Evolutionary conservation across 768 basidiomycete species (phyloP), one percentile per base, ranked within the genome.

Genomic region (Dioszegia crocea): DNA sequence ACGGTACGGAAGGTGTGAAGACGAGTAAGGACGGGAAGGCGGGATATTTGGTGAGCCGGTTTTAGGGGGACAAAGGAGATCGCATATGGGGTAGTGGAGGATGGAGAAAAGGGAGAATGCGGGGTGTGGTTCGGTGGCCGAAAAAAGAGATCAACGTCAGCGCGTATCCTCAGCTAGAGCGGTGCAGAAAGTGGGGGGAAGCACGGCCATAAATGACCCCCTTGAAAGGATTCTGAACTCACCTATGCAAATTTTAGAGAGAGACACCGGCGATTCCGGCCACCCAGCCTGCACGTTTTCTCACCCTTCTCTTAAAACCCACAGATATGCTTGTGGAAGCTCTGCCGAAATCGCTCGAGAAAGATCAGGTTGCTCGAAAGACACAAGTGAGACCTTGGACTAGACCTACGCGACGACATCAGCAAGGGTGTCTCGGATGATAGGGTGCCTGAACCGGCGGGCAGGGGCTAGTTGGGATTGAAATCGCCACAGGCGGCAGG

Each of bases 391-490:
- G 47, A 30, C 26, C 27, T 12, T 8, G 21, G 47, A 17, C 26
- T 46, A 46, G 24, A 46, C 29, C 47, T 48, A 29, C 8, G 16
- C 4, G 44, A 43, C 40, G 47, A 12, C 6, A 26, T 48, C 47
- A 48, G 47, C 47, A 48, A 26, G 6, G 33, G 17, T 29, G 47
- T 48, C 47, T 48, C 47, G 47, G 47, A 43, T 21, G 40, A 9
- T 4, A 9, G 24, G 26, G 17, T 23, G 30, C 12, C 47, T 23
- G 47, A n/a, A 46, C 21, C 45, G 47, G 47, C n/a, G 26, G 14
- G 21, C 8, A 17, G n/a, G 9, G 8, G 40, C 16, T 43, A 33
- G 33, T 33, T 14, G 33, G 6, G 33, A 33, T 43, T 17, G 40
- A 9, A 21, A 43, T 43, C 40, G 14, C n/a, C n/a, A n/a, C n/a